These are phyloP conservation scores for Ceratobasidium sp. DNA, from an alignment of 1,284 basidiomycete species.

Conservation along the genomic window DNA sequence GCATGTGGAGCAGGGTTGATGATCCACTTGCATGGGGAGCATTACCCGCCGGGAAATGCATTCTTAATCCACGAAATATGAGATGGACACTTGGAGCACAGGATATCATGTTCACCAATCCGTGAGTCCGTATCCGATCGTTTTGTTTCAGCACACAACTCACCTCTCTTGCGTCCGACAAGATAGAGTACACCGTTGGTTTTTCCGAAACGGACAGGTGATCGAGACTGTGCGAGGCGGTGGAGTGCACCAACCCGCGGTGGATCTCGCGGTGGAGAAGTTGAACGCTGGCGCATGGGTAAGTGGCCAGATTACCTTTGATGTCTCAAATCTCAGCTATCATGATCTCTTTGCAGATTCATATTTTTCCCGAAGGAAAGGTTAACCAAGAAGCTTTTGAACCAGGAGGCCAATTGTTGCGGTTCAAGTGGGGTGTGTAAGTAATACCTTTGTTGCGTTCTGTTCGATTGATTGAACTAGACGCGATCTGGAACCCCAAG, in stretches of 20 bases:
- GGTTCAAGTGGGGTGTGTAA: constrained; percentile 98
- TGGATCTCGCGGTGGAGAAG: constrained; percentile 84
- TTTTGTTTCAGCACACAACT: not conserved
- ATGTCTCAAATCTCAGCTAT: constrained; percentile 43
- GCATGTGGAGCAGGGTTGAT: constrained; percentile 69
- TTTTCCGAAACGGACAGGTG: constrained; percentile 93
- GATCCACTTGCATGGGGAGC: constrained; percentile 87
- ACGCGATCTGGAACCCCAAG: constrained; percentile 53
- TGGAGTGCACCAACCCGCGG: constrained; percentile 90
- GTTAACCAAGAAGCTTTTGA: constrained; percentile 82
- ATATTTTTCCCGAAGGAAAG: constrained; percentile 94
- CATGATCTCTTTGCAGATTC: constrained; percentile 69
- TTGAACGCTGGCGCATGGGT: constrained; percentile 90
- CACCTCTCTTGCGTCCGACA: constrained; percentile 52
- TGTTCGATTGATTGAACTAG: constrained; percentile 47
- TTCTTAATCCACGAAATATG: constrained; percentile 68
- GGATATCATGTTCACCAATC: constrained; percentile 96
- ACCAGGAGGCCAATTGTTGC: constrained; percentile 68
- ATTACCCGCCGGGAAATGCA: constrained; percentile 74
- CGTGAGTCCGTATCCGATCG: constrained; percentile 64
- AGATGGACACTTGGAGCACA: constrained; percentile 92
- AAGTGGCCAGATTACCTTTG: constrained; percentile 51
- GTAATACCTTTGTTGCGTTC: constrained; percentile 58
- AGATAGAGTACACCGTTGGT: constrained; percentile 78
- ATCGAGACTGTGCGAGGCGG: constrained; percentile 91